These are phyloP conservation scores for Globisporangium rhizosaccharum DNA, from an alignment of 352 stramenopile species.

Conservation along the genomic window DNA sequence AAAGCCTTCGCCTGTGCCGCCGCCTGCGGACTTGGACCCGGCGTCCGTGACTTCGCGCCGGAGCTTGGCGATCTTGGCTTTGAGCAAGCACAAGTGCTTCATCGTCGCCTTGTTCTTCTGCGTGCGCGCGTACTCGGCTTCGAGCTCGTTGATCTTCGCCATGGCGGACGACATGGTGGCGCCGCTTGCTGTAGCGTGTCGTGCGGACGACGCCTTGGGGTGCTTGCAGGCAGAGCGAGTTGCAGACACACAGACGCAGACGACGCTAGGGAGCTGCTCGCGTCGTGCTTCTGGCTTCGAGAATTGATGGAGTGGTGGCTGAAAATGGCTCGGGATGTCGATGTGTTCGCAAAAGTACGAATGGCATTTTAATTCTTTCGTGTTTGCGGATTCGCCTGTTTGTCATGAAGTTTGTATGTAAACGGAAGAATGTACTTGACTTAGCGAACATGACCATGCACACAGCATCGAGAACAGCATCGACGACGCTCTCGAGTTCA, in stretches of 20 bases:
- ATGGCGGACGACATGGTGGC: conserved; percentile 50
- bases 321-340: no score
- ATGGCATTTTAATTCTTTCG: no score
- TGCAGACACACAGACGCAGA: no score
- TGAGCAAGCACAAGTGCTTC: conserved; percentile 97
- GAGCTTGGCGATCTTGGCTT: conserved; percentile 97
- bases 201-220: background rate
- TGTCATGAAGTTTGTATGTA: no score
- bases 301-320: no score
- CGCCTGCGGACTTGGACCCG: conserved; percentile 57
- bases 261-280: background rate
- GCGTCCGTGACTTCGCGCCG: conserved; percentile 89
- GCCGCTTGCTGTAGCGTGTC: background rate
- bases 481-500: no score
- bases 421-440: no score
- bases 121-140: conserved; percentile 93
- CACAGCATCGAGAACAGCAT: no score
- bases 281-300: no score
- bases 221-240: background rate
- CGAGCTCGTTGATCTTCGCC: conserved; percentile 77
- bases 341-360: no score
- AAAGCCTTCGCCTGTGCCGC: conserved; percentile 81
- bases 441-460: no score
- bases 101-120: conserved; percentile 99
- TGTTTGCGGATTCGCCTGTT: no score